Percentiles rank a stretch among this genome's conserved stretches.
Evolutionary conservation across 306 rosid species (phyloP).

Genomic region (Sicyos baderoa): DNA sequence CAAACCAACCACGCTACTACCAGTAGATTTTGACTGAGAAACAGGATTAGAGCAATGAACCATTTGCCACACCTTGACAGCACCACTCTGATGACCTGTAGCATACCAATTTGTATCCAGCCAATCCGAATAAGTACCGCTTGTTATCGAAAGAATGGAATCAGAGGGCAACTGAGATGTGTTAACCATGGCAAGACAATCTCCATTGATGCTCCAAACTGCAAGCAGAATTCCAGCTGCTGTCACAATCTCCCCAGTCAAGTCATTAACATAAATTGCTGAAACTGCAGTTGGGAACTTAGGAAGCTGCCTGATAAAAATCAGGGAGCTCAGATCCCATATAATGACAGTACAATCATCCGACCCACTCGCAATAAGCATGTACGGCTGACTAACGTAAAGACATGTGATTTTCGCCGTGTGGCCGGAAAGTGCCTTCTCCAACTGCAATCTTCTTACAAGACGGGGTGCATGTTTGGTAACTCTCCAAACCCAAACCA

Average conservation of each 20-base stretch:
- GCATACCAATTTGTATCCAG: slow-evolving; percentile 88
- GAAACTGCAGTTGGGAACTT: slow-evolving; percentile 83
- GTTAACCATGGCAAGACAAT: slow-evolving; percentile 82
- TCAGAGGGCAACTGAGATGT: slow-evolving; percentile 96
- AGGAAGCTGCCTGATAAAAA: slow-evolving; percentile 88
- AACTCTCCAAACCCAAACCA: slow-evolving; percentile 90
- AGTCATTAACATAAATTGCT: slow-evolving; percentile 80
- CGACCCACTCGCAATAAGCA: slow-evolving; percentile 93
- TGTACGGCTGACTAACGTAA: slow-evolving; percentile 93
- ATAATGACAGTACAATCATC: slow-evolving; percentile 88
- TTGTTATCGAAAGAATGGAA: slow-evolving; percentile 81
- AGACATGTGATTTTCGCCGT: slow-evolving; percentile 79
- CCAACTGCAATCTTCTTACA: slow-evolving; percentile 58
- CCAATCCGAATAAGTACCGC: slow-evolving; percentile 86
- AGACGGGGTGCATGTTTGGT: slow-evolving; percentile 58
- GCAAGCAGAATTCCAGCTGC: slow-evolving; percentile 95
- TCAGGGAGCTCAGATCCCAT: slow-evolving; percentile 97
- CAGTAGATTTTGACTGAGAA: slow-evolving; percentile 48
- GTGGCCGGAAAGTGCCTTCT: slow-evolving; percentile 90
- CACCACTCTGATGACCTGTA: slow-evolving; percentile 99
- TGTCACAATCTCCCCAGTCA: slow-evolving; percentile 88
- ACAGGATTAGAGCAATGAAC: slow-evolving; percentile 54
- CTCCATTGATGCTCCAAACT: slow-evolving; percentile 94
- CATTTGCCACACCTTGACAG: slow-evolving; percentile 97
- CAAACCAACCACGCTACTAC: slow-evolving; percentile 38